These are phyloP conservation scores for Spergularia marina DNA, from an alignment of 148 eudicot genomes.

Conservation along the genomic window DNA sequence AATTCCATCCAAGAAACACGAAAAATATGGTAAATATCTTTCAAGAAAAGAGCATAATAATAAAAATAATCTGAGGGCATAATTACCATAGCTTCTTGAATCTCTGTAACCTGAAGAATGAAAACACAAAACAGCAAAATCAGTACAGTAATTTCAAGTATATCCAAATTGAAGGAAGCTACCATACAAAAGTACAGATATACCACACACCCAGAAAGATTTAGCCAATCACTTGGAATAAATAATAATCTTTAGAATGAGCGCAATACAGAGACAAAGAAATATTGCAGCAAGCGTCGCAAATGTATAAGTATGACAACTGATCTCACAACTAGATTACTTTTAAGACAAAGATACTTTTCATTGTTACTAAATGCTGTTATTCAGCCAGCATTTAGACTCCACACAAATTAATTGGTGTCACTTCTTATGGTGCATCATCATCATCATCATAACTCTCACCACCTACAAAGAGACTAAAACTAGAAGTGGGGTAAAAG, in stretches of 20 bases:
- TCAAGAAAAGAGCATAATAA: background rate
- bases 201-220: background rate
- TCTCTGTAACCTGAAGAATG: conserved; percentile 48
- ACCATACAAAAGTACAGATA: background rate
- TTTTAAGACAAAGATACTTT: background rate
- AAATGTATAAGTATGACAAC: background rate
- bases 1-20: background rate
- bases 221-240: conserved; percentile 11
- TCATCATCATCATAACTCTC: too few relatives aligned
- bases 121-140: conserved; percentile 61
- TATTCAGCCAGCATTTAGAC: background rate
- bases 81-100: conserved; percentile 69
- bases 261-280: background rate
- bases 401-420: background rate
- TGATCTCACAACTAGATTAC: background rate
- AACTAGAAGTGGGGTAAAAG: too few relatives aligned
- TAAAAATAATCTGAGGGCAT: background rate
- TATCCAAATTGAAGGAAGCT: conserved; percentile 40
- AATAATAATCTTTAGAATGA: background rate
- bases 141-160: conserved; percentile 34
- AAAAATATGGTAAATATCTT: background rate
- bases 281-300: background rate
- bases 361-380: background rate
- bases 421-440: too few relatives aligned
- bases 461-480: too few relatives aligned